Evolutionary conservation across 306 rosid species (phyloP).

Genomic region (Phaseolus lunatus): DNA sequence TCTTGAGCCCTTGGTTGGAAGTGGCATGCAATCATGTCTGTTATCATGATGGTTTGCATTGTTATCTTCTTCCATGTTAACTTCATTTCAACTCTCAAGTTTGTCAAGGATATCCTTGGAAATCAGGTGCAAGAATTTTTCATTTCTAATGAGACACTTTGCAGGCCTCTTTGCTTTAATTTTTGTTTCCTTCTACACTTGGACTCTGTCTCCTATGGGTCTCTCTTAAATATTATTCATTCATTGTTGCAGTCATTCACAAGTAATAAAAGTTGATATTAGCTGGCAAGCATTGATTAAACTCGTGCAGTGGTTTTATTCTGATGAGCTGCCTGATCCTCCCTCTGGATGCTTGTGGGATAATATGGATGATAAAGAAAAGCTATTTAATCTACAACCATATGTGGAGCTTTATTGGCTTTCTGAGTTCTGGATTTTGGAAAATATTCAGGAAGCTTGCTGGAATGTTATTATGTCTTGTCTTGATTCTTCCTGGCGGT

Average conservation of each 20-base stretch:
- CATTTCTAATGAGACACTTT: conserved; percentile 2
- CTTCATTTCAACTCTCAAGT: conserved; percentile 21
- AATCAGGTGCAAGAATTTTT: conserved; percentile 11
- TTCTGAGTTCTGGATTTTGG: conserved; percentile 75
- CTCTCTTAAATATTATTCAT: conserved; percentile 20
- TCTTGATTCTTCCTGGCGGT: conserved; percentile 61
- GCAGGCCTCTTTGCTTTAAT: conserved; percentile 21
- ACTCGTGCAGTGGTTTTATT: conserved; percentile 74
- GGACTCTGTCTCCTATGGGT: background rate
- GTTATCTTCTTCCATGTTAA: conserved; percentile 17
- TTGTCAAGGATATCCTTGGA: conserved; percentile 9
- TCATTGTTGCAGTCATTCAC: conserved; percentile 64
- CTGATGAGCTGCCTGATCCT: conserved; percentile 69
- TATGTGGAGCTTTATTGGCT: conserved; percentile 89
- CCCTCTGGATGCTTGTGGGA: conserved; percentile 84
- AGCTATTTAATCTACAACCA: conserved; percentile 64
- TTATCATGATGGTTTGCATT: conserved; percentile 31
- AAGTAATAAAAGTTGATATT: conserved; percentile 59
- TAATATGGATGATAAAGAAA: conserved; percentile 69
- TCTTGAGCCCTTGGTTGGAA: conserved; percentile 1
- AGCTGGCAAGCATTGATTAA: conserved; percentile 85
- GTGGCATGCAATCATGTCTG: conserved; percentile 21
- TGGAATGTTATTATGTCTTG: conserved; percentile 61
- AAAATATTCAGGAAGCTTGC: conserved; percentile 71
- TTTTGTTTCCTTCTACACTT: conserved; percentile 18